Evolutionary conservation across 768 basidiomycete species (phyloP).

Genomic region (Boletus rufocinnamomeus): DNA sequence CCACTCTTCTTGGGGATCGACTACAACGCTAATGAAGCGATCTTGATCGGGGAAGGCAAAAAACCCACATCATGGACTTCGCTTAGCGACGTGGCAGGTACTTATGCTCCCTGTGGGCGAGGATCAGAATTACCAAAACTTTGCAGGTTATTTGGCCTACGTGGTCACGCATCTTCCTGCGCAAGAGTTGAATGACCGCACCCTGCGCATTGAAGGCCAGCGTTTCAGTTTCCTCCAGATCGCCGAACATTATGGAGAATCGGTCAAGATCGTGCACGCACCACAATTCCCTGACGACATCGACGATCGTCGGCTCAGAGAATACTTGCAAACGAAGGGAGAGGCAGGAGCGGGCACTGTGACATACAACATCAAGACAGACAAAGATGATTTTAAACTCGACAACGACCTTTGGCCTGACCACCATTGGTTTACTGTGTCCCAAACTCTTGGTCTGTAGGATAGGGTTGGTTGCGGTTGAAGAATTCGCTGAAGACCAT

Average conservation of each 20-base stretch:
- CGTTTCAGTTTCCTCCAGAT: constrained; percentile 13
- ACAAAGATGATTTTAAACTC: constrained; percentile 21
- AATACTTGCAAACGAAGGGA: constrained; percentile 17
- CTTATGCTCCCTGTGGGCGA: neutral
- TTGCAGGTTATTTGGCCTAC: constrained; percentile 23
- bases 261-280: constrained; percentile 4
- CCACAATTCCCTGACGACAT: constrained; percentile 11
- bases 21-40: constrained; percentile 13
- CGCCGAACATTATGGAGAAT: constrained; percentile 11
- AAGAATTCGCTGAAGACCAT: neutral
- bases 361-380: constrained; percentile 11
- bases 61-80: constrained; percentile 28
- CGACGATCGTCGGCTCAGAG: constrained; percentile 11
- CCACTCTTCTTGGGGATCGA: constrained; percentile 25
- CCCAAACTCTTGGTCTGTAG: constrained; percentile 21
- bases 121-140: neutral
- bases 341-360: constrained; percentile 9
- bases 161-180: constrained; percentile 21
- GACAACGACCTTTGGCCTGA: constrained; percentile 30
- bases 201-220: constrained; percentile 23
- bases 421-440: constrained; percentile 30
- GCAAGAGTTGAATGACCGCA: constrained; percentile 12
- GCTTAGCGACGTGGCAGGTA: constrained; percentile 25
- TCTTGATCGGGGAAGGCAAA: constrained; percentile 24
- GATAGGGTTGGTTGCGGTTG: neutral